Evolutionary conservation across 139 green algal genomes (phyloP).

Genomic region (Choricystis sp.): DNA sequence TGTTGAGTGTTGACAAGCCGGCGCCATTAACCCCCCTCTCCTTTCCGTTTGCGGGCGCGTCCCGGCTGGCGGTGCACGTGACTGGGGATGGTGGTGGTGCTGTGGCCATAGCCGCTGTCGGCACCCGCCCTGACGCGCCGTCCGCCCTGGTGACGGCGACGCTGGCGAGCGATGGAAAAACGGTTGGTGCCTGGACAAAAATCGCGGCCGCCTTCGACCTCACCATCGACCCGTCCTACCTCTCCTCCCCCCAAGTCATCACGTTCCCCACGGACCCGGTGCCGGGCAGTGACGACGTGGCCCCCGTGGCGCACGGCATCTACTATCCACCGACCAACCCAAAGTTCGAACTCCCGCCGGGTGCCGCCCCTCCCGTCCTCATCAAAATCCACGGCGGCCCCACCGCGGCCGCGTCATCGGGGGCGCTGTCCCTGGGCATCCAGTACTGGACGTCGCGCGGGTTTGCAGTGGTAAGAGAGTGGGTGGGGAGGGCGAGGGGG

Average conservation of each 20-base stretch:
- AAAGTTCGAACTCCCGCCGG: conserved; percentile 5
- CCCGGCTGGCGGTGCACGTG: not conserved
- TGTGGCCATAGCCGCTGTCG: not conserved
- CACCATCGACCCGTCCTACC: conserved; percentile 15
- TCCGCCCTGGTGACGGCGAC: not conserved
- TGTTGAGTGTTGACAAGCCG: not conserved
- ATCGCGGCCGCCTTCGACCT: not conserved
- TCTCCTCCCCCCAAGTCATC: conserved; percentile 27
- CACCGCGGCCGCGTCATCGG: conserved; percentile 24
- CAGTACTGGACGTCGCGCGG: conserved; percentile 56
- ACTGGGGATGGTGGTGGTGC: too few relatives aligned
- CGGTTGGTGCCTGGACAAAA: not conserved
- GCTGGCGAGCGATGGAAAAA: not conserved
- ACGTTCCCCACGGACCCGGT: conserved; percentile 33
- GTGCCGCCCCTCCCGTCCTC: conserved; percentile 33
- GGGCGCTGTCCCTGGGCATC: conserved; percentile 25
- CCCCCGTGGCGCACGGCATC: conserved; percentile 36
- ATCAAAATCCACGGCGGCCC: conserved; percentile 55
- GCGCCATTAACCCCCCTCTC: not conserved
- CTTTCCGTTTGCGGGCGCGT: not conserved
- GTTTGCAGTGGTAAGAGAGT: too few relatives aligned
- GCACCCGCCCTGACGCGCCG: not conserved
- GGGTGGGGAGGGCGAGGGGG: too few relatives aligned
- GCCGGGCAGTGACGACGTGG: conserved; percentile 1
- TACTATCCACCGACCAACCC: conserved; percentile 39